These are phyloP conservation scores for Metroxylon sagu DNA, from an alignment of 176 grass and related monocot genomes.

Conservation along the genomic window DNA sequence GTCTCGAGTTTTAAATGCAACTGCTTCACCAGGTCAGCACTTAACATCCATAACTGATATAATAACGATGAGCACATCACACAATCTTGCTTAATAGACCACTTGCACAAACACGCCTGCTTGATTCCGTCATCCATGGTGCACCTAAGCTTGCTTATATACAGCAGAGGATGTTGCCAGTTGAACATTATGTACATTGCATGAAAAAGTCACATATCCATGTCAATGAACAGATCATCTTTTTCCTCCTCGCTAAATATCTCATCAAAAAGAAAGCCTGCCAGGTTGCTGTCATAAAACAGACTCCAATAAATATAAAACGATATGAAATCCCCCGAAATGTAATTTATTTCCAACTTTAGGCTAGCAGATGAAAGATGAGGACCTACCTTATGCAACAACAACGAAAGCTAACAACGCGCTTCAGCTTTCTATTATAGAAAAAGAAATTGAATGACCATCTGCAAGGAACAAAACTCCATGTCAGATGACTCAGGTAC, in stretches of 20 bases:
- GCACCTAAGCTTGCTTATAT: too few relatives aligned
- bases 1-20: too few relatives aligned
- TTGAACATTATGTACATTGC: too few relatives aligned
- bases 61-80: too few relatives aligned
- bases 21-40: too few relatives aligned
- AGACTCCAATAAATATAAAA: neutral
- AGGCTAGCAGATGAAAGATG: neutral
- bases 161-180: too few relatives aligned
- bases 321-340: neutral
- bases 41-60: too few relatives aligned
- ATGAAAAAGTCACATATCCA: constrained; percentile 65
- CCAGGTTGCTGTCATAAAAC: constrained; percentile 43
- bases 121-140: too few relatives aligned
- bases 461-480: constrained; percentile 25
- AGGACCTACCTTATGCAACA: constrained; percentile 62
- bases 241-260: constrained; percentile 38
- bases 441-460: constrained; percentile 92
- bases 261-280: constrained; percentile 36
- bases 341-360: neutral
- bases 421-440: constrained; percentile 94
- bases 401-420: constrained; percentile 82
- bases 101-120: too few relatives aligned
- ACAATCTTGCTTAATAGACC: too few relatives aligned
- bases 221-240: constrained; percentile 67
- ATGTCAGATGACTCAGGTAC: constrained; percentile 9